Evolutionary conservation across 1,284 basidiomycete species (phyloP).

Genomic region (Sphagnurus paluster): DNA sequence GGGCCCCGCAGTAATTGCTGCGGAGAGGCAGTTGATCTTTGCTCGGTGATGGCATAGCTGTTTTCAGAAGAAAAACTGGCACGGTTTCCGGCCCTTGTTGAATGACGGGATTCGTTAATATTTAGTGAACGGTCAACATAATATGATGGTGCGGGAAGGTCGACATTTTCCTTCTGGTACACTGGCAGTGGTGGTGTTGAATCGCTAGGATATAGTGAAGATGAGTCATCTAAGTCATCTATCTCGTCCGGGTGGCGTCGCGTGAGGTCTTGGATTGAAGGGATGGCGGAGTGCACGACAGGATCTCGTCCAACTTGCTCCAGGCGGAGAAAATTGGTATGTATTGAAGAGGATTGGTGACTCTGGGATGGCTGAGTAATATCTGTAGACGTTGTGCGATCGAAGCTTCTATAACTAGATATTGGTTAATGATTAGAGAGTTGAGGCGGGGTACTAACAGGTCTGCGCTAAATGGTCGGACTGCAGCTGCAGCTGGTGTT

Average conservation of each 20-base stretch:
- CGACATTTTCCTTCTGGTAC: conserved; percentile 11
- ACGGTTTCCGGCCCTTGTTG: conserved; percentile 2
- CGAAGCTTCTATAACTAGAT: conserved; percentile 2
- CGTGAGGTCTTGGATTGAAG: conserved; percentile 6
- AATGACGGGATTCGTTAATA: not conserved
- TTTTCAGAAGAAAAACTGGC: conserved; percentile 3
- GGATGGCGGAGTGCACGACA: conserved; percentile 1
- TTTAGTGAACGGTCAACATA: conserved; percentile 1
- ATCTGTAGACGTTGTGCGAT: conserved; percentile 7
- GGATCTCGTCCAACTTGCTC: no score
- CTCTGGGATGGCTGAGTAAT: conserved; percentile 4
- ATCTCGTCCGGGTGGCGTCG: not conserved
- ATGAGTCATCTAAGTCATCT: conserved; percentile 14
- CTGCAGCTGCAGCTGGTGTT: conserved; percentile 22
- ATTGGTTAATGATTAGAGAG: not conserved
- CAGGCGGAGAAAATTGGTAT: not conserved
- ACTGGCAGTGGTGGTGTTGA: conserved; percentile 9
- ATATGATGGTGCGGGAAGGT: conserved; percentile 9
- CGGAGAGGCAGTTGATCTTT: conserved; percentile 8
- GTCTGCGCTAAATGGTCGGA: conserved; percentile 12
- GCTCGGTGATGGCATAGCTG: conserved; percentile 3
- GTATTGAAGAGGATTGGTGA: not conserved
- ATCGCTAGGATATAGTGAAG: conserved; percentile 19
- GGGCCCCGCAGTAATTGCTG: conserved; percentile 4
- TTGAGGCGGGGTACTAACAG: conserved; percentile 12